Base-by-base conservation (phyloP, 2,329 filamentous ascomycete genomes). In the Aspergillus clavatus region DNA sequence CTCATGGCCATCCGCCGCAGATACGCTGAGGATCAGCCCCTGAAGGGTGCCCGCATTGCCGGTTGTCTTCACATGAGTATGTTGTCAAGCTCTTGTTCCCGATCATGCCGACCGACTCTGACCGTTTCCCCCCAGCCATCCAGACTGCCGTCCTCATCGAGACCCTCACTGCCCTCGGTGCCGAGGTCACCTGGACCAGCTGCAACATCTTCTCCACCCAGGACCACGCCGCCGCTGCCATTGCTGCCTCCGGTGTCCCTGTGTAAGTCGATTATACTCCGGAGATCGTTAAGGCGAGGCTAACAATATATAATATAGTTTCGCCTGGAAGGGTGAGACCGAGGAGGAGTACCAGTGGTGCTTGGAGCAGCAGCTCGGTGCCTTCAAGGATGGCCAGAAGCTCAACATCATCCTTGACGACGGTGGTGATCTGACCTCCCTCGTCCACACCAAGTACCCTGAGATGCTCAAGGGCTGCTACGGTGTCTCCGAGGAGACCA, bases 141-240 rank as follows among this genome's bases (percentile, higher is more conserved):
- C 93, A 98, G 81, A 98, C 93, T 57, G 93, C 93, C 63, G 93
- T 98, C 68, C 85, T 98, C 66, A 98, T 98, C 74, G 93, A 98
- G 84, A 98, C 93, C 58, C 84, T 98, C 69, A 87, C 81, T 66
- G 79, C 85, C 60, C 89, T 98, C 65, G 93, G 93, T 77, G 93
- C 93, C 65, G 93, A 97, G 82, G 87, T 97, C 64, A 98, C 93
- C 70, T 97, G 93, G 93, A 87, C 91, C 52, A 93, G 87, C 63
- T 98, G 93, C 86, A 97, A 98, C 83, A 97, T 98, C 76, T 98
- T 96, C 86, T 93, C 87, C 72, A 97, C 91, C 63, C 91, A 96
- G 76, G 93, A 97, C 77, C 91, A 97, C 77, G 93, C 93, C 64
- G 93, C 93, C 44, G 90, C 93, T 58, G 93, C 93, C 72, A 96